Evolutionary conservation across 1,284 basidiomycete genomes (phyloP).

Genomic region (Sporisorium iseilematis-ciliati): DNA sequence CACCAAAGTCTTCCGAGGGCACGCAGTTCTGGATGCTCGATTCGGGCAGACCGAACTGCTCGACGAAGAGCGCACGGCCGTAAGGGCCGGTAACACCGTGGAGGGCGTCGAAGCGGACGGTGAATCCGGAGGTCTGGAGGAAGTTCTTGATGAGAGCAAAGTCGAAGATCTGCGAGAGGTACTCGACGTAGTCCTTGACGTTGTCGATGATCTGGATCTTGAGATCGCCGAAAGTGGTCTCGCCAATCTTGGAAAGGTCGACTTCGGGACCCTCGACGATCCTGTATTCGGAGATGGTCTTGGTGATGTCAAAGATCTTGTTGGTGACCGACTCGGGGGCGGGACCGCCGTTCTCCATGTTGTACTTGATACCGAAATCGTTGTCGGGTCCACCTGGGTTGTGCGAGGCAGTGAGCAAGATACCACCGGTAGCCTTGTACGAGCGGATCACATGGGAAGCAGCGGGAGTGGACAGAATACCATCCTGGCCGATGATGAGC

Average conservation of each 20-base stretch:
- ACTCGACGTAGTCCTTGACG: constrained; percentile 86
- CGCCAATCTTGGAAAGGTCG: constrained; percentile 86
- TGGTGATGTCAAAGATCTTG: constrained; percentile 91
- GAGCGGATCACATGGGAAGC: constrained; percentile 95
- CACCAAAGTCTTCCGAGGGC: constrained; percentile 93
- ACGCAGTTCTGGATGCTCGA: constrained; percentile 89
- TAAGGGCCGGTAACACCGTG: constrained; percentile 98
- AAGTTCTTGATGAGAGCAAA: constrained; percentile 91
- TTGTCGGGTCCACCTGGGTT: constrained; percentile 97
- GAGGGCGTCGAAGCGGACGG: constrained; percentile 93
- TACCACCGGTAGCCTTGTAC: constrained; percentile 95
- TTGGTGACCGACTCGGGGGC: constrained; percentile 95
- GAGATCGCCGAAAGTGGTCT: constrained; percentile 76
- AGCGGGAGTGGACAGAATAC: constrained; percentile 95
- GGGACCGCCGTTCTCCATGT: constrained; percentile 95
- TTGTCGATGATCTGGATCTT: constrained; percentile 93
- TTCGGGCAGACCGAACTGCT: constrained; percentile 83
- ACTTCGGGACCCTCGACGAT: constrained; percentile 83
- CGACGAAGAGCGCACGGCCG: constrained; percentile 87
- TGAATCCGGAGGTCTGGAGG: constrained; percentile 78
- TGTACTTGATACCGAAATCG: constrained; percentile 99
- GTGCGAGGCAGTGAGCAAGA: constrained; percentile 96
- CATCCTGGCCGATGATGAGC: constrained; percentile 75
- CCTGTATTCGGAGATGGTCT: constrained; percentile 87
- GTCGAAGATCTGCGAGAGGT: constrained; percentile 92